A percentile compares a stretch with the other conserved stretches of the same genome.
These are phyloP conservation scores for Ogataea dorogensis DNA, from an alignment of 805 yeast genomes.

Conservation along the genomic window DNA sequence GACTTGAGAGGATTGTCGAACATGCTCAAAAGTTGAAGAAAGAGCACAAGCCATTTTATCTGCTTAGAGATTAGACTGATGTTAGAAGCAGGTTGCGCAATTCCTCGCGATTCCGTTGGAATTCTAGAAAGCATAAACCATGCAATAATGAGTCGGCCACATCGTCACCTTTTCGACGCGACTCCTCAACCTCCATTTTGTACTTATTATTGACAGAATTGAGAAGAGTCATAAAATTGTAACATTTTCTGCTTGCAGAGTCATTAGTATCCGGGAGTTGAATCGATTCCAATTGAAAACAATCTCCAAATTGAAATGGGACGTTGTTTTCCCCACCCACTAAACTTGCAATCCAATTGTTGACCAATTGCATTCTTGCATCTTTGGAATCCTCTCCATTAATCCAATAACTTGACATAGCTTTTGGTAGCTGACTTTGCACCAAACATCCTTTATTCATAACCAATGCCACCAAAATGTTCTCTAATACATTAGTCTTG, in stretches of 20 bases:
- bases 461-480: conserved; percentile 38
- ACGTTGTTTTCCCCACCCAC: conserved; percentile 2
- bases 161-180: conserved; percentile 55
- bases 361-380: conserved; percentile 27
- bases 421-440: conserved; percentile 26
- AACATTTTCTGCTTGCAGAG: conserved; percentile 21
- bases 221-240: conserved; percentile 26
- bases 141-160: conserved; percentile 65
- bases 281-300: conserved; percentile 1
- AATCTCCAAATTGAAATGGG: conserved; percentile 8
- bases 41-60: conserved; percentile 26
- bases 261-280: background rate
- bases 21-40: conserved; percentile 29
- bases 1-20: conserved; percentile 29
- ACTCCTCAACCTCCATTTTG: conserved; percentile 10
- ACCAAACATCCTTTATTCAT: conserved; percentile 14
- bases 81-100: conserved; percentile 10
- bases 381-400: conserved; percentile 22
- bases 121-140: conserved; percentile 48
- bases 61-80: conserved; percentile 22
- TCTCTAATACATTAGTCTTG: conserved; percentile 53
- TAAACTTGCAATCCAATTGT: conserved; percentile 25
- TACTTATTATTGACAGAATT: conserved; percentile 19
- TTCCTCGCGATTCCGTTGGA: conserved; percentile 36
- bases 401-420: conserved; percentile 35